These are phyloP conservation scores for Dendrocalamus sinicus DNA, from an alignment of 176 grass and related monocot genomes.

Conservation along the genomic window DNA sequence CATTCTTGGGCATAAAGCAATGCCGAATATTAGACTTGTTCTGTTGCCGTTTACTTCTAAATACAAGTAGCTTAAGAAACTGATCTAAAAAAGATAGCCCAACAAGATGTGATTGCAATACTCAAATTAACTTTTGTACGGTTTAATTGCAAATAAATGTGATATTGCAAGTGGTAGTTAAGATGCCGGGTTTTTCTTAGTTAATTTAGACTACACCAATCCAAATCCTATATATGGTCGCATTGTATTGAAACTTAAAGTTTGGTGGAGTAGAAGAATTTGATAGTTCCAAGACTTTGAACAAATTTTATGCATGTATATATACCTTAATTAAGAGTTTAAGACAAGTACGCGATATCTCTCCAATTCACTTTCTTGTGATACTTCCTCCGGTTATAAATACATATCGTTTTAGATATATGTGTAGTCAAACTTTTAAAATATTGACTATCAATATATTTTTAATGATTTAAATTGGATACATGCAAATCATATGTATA, in stretches of 20 bases:
- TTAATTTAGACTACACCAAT: background rate
- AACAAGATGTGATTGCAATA: background rate
- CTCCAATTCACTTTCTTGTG: too few species aligned
- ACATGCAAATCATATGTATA: too few species aligned
- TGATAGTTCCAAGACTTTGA: background rate
- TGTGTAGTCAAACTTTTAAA: too few species aligned
- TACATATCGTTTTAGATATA: too few species aligned
- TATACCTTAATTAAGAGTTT: too few species aligned
- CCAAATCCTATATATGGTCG: background rate
- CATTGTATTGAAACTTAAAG: background rate
- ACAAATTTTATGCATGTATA: background rate
- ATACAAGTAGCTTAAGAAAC: background rate
- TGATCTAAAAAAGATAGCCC: background rate
- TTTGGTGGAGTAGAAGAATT: background rate
- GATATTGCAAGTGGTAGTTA: background rate
- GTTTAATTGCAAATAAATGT: too few species aligned
- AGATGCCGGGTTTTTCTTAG: background rate
- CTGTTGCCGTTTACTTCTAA: background rate
- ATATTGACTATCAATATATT: too few species aligned
- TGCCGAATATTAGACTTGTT: background rate
- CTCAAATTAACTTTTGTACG: background rate
- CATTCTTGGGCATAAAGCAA: constrained; percentile 25
- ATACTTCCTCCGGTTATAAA: too few species aligned
- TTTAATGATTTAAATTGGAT: too few species aligned
- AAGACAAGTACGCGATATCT: too few species aligned